These are phyloP conservation scores for Trichoderma gamsii DNA, from an alignment of 495 filamentous ascomycete species.

Conservation along the genomic window DNA sequence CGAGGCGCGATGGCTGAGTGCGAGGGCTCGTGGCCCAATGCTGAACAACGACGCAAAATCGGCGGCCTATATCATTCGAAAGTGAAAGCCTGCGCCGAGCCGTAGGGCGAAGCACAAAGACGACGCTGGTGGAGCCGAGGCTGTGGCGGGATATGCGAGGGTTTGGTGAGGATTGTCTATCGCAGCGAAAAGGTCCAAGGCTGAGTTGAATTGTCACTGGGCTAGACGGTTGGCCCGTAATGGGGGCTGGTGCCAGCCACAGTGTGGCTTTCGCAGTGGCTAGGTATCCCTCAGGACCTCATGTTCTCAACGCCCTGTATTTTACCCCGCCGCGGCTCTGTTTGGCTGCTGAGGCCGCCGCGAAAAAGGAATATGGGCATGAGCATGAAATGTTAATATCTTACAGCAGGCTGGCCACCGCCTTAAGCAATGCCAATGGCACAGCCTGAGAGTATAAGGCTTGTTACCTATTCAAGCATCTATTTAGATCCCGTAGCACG, in stretches of 20 bases:
- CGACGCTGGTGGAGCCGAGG: background rate
- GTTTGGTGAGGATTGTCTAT: background rate
- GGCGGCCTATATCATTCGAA: background rate
- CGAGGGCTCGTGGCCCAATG: constrained; percentile 5
- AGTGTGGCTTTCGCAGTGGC: constrained; percentile 4
- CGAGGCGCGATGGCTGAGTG: background rate
- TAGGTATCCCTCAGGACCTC: background rate
- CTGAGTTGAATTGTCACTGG: background rate
- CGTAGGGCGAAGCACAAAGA: background rate
- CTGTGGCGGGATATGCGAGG: background rate
- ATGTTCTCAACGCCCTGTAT: background rate
- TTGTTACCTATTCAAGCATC: too few species aligned
- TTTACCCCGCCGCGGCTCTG: background rate
- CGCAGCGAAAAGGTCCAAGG: background rate
- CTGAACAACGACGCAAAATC: background rate
- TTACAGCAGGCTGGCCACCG: background rate
- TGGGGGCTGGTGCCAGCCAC: background rate
- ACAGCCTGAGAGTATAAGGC: background rate
- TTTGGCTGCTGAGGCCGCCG: background rate
- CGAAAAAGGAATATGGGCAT: background rate
- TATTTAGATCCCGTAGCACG: too few species aligned
- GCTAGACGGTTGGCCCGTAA: background rate
- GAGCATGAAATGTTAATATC: background rate
- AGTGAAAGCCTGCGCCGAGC: background rate
- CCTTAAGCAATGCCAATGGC: background rate